Evolutionary conservation across 805 yeast genomes (phyloP).

Genomic region (Lachancea fermentati): DNA sequence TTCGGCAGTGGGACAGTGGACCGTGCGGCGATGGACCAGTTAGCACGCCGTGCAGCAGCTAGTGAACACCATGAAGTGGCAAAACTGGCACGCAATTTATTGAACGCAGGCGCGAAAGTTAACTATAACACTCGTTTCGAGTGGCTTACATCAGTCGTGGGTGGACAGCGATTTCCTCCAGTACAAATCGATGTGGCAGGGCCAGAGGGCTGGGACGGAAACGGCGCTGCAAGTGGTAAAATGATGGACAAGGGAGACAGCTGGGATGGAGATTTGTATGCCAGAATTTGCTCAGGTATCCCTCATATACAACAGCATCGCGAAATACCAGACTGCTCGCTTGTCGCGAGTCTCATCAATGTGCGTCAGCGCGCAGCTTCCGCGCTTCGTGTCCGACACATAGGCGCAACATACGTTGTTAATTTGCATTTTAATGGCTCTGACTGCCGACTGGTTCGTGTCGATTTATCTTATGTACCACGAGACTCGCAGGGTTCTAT

Average conservation of each 20-base stretch:
- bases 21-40: neutral
- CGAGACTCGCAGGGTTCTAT: conserved; percentile 13
- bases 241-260: neutral
- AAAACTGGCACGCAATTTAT: neutral
- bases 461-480: conserved; percentile 18
- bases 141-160: conserved; percentile 25
- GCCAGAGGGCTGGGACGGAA: conserved; percentile 17
- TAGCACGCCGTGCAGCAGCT: neutral
- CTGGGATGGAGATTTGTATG: neutral
- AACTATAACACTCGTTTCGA: conserved; percentile 12
- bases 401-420: conserved; percentile 12
- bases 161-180: conserved; percentile 24
- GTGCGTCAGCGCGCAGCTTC: conserved; percentile 29
- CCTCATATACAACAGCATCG: conserved; percentile 18
- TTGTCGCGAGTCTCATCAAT: conserved; percentile 63
- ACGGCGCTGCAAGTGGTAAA: neutral
- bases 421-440: conserved; percentile 27
- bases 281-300: conserved; percentile 5
- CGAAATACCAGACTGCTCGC: conserved; percentile 58
- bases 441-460: conserved; percentile 23
- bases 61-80: neutral
- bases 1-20: neutral
- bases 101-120: neutral
- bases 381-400: conserved; percentile 12
- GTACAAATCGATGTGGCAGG: conserved; percentile 17